Conservation (phyloP, 2,329 filamentous ascomycete genomes). For the Grosmannia serpens region DNA sequence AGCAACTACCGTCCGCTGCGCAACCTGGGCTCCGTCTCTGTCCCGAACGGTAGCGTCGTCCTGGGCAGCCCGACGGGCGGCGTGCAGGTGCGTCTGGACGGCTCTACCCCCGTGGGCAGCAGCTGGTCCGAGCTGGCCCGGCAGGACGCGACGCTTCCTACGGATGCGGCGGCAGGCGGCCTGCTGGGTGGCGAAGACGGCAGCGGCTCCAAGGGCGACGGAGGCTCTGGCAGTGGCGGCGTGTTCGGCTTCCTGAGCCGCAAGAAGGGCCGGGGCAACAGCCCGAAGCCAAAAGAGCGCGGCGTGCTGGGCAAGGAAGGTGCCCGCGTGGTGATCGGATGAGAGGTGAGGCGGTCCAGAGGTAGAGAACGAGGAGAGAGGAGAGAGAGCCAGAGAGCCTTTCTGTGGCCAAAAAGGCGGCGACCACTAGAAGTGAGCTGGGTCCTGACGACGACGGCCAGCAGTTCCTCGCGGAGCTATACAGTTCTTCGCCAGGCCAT, state of each 20-base stretch:
- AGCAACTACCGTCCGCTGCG: slow-evolving; percentile 2
- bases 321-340: slow-evolving; percentile 69
- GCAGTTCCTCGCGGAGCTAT: background rate
- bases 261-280: slow-evolving; percentile 83
- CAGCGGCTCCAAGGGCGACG: slow-evolving; percentile 34
- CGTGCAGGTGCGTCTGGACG: slow-evolving; percentile 83
- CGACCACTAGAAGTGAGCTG: background rate
- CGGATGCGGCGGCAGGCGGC: slow-evolving; percentile 46
- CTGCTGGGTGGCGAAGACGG: slow-evolving; percentile 37
- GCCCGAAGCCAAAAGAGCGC: slow-evolving; percentile 86
- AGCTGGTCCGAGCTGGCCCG: slow-evolving; percentile 87
- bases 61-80: slow-evolving; percentile 68
- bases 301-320: slow-evolving; percentile 94
- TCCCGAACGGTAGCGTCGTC: slow-evolving; percentile 53
- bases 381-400: background rate
- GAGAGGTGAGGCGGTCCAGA: slow-evolving; percentile 9
- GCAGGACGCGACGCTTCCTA: slow-evolving; percentile 63
- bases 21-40: slow-evolving; percentile 23
- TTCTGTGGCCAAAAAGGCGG: background rate
- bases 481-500: background rate
- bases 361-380: background rate
- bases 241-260: slow-evolving; percentile 84
- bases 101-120: slow-evolving; percentile 33
- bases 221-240: slow-evolving; percentile 47
- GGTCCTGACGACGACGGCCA: background rate